Evolutionary conservation across 257 asterid genomes (phyloP).

Genomic region (Agastache rugosa): DNA sequence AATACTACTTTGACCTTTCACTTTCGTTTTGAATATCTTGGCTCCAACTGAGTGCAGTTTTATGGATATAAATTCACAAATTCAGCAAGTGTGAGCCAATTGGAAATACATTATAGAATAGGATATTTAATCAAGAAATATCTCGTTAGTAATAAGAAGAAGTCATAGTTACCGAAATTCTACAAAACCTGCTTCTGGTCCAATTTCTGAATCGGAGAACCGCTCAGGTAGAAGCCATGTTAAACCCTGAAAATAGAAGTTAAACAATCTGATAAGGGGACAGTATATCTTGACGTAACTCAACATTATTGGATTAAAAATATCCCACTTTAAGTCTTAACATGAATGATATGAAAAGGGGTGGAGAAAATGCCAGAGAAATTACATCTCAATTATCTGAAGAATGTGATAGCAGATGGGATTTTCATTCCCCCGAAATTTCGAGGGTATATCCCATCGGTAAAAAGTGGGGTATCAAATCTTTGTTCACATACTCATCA

Average conservation of each 20-base stretch:
- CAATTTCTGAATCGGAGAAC: conserved; percentile 96
- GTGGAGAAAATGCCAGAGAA: conserved; percentile 13
- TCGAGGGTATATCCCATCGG: not conserved
- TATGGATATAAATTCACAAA: not conserved
- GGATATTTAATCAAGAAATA: conserved; percentile 2
- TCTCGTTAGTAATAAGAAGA: conserved; percentile 55
- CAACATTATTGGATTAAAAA: conserved; percentile 1
- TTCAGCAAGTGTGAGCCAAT: conserved; percentile 25
- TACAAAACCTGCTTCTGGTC: conserved; percentile 99
- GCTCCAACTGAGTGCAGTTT: conserved; percentile 16
- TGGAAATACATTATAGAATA: not conserved
- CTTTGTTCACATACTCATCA: too few species aligned
- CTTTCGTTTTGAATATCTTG: not conserved
- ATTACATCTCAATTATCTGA: not conserved
- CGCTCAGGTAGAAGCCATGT: conserved; percentile 99
- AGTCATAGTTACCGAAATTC: conserved; percentile 88
- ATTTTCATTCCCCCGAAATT: too few species aligned
- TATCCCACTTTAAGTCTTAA: conserved; percentile 28
- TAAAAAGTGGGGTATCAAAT: not conserved
- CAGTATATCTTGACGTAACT: conserved; percentile 18
- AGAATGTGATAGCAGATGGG: not conserved
- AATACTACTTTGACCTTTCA: conserved; percentile 7
- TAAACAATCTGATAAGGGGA: conserved; percentile 34
- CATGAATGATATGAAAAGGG: conserved; percentile 17
- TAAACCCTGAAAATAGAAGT: conserved; percentile 70